Percentiles rank a stretch among this genome's conserved stretches.
Evolutionary conservation across 2,329 filamentous ascomycete species (phyloP).

Genomic region (Clonostachys rosea): DNA sequence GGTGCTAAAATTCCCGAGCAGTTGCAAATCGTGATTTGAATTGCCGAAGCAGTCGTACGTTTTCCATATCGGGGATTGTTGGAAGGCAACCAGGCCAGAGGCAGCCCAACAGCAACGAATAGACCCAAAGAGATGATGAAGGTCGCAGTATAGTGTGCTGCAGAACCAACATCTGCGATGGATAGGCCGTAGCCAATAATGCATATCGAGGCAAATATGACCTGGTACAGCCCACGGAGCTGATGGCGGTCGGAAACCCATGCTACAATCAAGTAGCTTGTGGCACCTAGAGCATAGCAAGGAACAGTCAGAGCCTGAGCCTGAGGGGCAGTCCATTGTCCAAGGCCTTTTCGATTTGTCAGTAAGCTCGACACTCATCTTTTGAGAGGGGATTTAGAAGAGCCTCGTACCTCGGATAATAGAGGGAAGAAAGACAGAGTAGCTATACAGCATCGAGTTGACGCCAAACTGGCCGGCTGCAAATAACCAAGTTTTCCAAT

Average conservation of each 20-base stretch:
- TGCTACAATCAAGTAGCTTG: slow-evolving; percentile 51
- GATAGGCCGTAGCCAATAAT: slow-evolving; percentile 2
- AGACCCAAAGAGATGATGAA: slow-evolving; percentile 4
- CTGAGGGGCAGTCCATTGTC: not conserved
- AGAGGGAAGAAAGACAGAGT: slow-evolving; percentile 58
- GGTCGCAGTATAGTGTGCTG: slow-evolving; percentile 1
- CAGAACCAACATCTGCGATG: not conserved
- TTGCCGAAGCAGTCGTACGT: not conserved
- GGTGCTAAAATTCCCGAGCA: not conserved
- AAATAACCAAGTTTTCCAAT: slow-evolving; percentile 60
- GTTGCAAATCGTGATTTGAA: slow-evolving; percentile 1
- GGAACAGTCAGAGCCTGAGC: slow-evolving; percentile 43
- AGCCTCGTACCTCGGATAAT: slow-evolving; percentile 41
- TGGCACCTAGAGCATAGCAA: slow-evolving; percentile 54
- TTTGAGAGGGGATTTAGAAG: too few relatives aligned
- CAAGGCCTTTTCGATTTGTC: not conserved
- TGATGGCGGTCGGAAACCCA: slow-evolving; percentile 45
- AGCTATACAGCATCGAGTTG: slow-evolving; percentile 21
- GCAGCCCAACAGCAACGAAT: slow-evolving; percentile 2
- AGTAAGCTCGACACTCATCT: too few relatives aligned
- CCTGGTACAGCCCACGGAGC: slow-evolving; percentile 3
- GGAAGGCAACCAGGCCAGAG: slow-evolving; percentile 1
- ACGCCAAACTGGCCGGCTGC: not conserved
- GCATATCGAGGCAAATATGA: not conserved
- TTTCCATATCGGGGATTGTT: slow-evolving; percentile 2